Conservation (phyloP, 2,329 filamentous ascomycete genomes). For the Cadophora gregata region DNA sequence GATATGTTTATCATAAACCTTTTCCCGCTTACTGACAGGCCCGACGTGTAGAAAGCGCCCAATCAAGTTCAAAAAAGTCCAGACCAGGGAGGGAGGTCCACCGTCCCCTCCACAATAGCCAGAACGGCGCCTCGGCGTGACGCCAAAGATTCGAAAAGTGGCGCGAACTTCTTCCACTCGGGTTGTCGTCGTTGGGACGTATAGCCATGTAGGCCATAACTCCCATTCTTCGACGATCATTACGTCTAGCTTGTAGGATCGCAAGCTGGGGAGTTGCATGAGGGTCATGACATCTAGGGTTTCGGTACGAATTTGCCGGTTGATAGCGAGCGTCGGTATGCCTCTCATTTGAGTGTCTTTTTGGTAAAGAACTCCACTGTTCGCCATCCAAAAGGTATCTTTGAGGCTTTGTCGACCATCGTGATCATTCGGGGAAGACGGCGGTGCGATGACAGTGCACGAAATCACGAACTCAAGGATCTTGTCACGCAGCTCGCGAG, state of each 20-base stretch:
- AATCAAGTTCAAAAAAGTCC: neutral
- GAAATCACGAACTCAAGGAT: neutral
- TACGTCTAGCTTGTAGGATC: constrained; percentile 3
- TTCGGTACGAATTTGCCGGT: neutral
- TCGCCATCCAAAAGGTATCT: neutral
- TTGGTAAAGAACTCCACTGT: neutral
- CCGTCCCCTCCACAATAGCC: neutral
- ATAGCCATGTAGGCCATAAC: constrained; percentile 1
- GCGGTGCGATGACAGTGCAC: neutral
- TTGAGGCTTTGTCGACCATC: neutral
- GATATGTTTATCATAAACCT: neutral
- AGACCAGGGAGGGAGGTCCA: neutral
- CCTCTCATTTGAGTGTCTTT: neutral
- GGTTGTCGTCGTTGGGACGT: neutral
- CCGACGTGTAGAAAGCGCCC: neutral
- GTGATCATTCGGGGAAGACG: neutral
- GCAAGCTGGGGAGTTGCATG: neutral
- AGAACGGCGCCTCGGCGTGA: no score
- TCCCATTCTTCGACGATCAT: neutral
- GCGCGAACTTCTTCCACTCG: constrained; percentile 1
- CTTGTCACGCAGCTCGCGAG: neutral
- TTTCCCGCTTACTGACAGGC: neutral
- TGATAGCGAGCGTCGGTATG: neutral
- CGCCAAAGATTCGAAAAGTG: neutral
- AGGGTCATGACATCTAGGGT: neutral